A percentile compares a stretch with the other conserved stretches of the same genome.
Evolutionary conservation across 108 stramenopile genomes (phyloP).

Genomic region (Bacterosira constricta): DNA sequence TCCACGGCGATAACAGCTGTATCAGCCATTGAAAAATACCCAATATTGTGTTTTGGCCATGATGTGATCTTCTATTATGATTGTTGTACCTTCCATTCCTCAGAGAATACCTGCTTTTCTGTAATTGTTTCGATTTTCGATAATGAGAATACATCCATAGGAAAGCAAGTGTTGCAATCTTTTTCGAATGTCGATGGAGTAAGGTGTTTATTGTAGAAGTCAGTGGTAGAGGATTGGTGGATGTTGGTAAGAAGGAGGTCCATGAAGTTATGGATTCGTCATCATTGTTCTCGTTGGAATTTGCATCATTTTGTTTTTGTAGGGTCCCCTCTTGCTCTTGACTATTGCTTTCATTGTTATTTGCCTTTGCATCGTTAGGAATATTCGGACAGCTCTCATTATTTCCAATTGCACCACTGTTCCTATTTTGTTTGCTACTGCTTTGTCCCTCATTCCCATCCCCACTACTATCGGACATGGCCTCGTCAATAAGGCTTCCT

Average conservation of each 20-base stretch:
- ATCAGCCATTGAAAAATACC: no score
- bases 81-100: neutral
- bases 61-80: neutral
- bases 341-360: no score
- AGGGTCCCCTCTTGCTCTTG: no score
- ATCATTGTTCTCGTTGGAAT: neutral
- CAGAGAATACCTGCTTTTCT: neutral
- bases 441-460: no score
- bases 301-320: neutral
- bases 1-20: no score
- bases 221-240: neutral
- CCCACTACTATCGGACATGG: no score
- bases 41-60: no score
- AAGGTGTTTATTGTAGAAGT: neutral
- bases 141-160: constrained; percentile 16
- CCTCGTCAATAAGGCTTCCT: no score
- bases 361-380: no score
- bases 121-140: neutral
- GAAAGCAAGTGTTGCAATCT: constrained; percentile 9
- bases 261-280: constrained; percentile 17
- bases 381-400: no score
- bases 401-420: no score
- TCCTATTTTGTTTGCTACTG: no score
- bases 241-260: neutral
- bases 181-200: constrained; percentile 10